These are phyloP conservation scores for Lichtheimia ramosa DNA, from an alignment of 371 early-diverging fungal species.

Conservation along the genomic window DNA sequence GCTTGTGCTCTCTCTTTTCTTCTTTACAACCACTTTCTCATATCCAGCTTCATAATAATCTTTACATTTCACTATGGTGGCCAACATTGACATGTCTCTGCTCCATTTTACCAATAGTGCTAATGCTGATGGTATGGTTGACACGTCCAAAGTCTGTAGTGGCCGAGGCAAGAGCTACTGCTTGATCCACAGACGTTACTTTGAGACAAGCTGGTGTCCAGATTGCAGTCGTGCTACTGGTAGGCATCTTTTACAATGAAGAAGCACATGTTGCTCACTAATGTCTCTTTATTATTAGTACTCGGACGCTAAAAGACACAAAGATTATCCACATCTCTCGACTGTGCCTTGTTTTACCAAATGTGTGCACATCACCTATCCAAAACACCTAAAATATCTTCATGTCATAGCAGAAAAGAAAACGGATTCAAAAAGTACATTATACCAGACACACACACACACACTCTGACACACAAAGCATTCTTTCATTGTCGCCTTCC, in stretches of 20 bases:
- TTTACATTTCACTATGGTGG: not conserved
- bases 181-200: constrained; percentile 35
- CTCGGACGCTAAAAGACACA: not conserved
- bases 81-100: not conserved
- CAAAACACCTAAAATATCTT: not conserved
- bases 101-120: not conserved
- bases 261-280: not conserved
- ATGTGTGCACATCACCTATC: not conserved
- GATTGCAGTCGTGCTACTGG: constrained; percentile 23
- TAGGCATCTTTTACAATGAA: not conserved
- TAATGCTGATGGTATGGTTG: not conserved
- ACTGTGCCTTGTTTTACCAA: not conserved
- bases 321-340: not conserved
- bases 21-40: not conserved
- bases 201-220: constrained; percentile 46
- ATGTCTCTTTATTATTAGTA: not conserved
- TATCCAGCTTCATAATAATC: not conserved
- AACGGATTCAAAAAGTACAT: not conserved
- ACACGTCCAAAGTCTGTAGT: constrained; percentile 8
- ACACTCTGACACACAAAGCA: not conserved
- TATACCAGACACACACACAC: not conserved
- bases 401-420: not conserved
- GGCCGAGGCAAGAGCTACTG: constrained; percentile 38
- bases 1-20: not conserved
- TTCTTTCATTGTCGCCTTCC: not conserved